These are phyloP conservation scores for Saraca asoca DNA, from an alignment of 331 rosid species.

Conservation along the genomic window DNA sequence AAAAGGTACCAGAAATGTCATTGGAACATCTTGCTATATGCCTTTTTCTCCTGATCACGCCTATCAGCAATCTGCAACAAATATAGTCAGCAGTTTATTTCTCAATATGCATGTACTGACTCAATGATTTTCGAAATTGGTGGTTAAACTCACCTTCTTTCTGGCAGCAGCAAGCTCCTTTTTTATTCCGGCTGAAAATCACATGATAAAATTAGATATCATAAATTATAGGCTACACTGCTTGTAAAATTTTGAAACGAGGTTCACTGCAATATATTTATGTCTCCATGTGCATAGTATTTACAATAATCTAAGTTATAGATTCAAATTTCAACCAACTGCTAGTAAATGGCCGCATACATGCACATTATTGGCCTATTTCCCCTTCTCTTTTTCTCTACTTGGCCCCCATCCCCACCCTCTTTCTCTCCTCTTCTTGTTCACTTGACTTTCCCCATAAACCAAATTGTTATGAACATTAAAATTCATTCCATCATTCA, in stretches of 20 bases:
- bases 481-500: too few species aligned
- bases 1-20: slow-evolving; percentile 50
- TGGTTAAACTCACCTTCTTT: slow-evolving; percentile 58
- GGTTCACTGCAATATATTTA: slow-evolving; percentile 12
- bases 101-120: neutral
- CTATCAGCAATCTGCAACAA: slow-evolving; percentile 70
- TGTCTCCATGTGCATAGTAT: too few species aligned
- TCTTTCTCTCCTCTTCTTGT: too few species aligned
- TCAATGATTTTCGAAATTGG: slow-evolving; percentile 13
- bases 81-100: slow-evolving; percentile 13
- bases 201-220: slow-evolving; percentile 23
- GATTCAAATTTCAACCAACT: too few species aligned
- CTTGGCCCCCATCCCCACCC: too few species aligned
- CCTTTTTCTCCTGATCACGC: slow-evolving; percentile 67
- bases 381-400: too few species aligned
- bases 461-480: too few species aligned
- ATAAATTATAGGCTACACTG: slow-evolving; percentile 24
- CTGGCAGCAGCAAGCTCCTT: slow-evolving; percentile 74
- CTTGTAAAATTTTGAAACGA: neutral
- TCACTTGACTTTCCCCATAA: too few species aligned
- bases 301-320: too few species aligned
- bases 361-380: too few species aligned
- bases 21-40: slow-evolving; percentile 82
- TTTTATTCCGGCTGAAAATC: slow-evolving; percentile 76
- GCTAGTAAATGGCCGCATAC: too few species aligned